Base-by-base conservation (phyloP, 306 rosid species). In the Corylus avellana region DNA sequence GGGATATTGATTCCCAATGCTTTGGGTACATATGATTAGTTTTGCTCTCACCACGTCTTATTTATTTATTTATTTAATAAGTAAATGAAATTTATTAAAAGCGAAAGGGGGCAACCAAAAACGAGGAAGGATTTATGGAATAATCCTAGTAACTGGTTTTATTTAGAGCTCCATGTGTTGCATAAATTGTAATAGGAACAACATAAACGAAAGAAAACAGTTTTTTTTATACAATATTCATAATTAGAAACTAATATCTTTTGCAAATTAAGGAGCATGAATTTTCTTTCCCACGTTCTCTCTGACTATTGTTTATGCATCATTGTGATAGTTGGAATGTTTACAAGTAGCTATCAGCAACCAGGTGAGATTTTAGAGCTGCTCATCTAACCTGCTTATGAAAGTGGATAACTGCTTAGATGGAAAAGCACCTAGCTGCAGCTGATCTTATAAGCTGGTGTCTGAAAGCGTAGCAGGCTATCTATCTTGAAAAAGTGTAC, bases 391-490 rank as follows among this genome's bases (percentile, higher is more conserved):
- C 22, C 22, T 39, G 48, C 20, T 42, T 66, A 37, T 66, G 37
- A 66, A 66, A 66, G 25, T 17, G 47, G 71, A 66, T 14, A 4
- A 66, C 49, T 58, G 12, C 25, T 3, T 66, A 37, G 49, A 67
- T 37, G 20, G 46, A 16, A 63, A 2, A 63, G 70, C 70, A 63
- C 46, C 70, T 66, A 66, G 22, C 71, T 35, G 27, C 72, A 67
- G 1, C 72, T 67, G 18, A 35, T 39, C 50, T 67, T 20, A 62
- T 18, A 7, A 44, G 27, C 29, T 5, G 68, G 14, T 7, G 67
- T 48, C 55, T n/a, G 12, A 74, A 27, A 27, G 1, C 8, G 25
- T 42, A 27, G 12, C 7, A 20, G 32, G 77, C 27, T 74, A 18
- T 42, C 29, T 8, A 37, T 20, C 69, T 7, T 42, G 63, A 58